These are phyloP conservation scores for Ceratocystis variospora DNA, from an alignment of 2,329 filamentous ascomycete species.

Conservation along the genomic window DNA sequence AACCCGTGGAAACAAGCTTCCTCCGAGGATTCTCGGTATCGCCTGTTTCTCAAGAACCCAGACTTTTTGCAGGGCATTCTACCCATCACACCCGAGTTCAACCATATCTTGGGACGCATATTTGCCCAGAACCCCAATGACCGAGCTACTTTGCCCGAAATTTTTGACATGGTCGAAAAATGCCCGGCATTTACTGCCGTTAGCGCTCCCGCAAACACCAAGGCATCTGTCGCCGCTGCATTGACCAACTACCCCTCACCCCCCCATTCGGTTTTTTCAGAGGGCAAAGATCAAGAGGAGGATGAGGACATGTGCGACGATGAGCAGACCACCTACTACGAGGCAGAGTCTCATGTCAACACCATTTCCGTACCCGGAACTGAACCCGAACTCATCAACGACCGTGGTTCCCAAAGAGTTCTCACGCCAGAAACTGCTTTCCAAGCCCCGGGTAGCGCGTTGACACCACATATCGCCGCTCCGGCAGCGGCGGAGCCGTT, in stretches of 20 bases:
- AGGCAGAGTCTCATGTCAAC: neutral
- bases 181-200: conserved; percentile 54
- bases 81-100: conserved; percentile 77
- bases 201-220: neutral
- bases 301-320: neutral
- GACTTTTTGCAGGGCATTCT: conserved; percentile 88
- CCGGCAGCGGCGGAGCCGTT: conserved; percentile 2
- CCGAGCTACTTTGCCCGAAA: conserved; percentile 67
- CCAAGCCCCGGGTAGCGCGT: conserved; percentile 18
- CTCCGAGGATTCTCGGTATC: conserved; percentile 84
- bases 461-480: conserved; percentile 25
- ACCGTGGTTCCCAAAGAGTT: neutral
- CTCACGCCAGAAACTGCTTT: neutral
- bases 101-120: conserved; percentile 71
- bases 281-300: neutral
- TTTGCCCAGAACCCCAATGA: conserved; percentile 76
- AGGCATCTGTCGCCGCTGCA: neutral
- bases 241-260: neutral
- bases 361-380: neutral
- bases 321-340: neutral
- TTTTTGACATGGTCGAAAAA: conserved; percentile 60
- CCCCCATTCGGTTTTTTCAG: conserved; percentile 26
- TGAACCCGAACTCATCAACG: neutral
- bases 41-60: conserved; percentile 70
- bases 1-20: conserved; percentile 99